Evolutionary conservation across 371 early-diverging fungal species (phyloP).

Genomic region (Batrachochytrium dendrobatidis): DNA sequence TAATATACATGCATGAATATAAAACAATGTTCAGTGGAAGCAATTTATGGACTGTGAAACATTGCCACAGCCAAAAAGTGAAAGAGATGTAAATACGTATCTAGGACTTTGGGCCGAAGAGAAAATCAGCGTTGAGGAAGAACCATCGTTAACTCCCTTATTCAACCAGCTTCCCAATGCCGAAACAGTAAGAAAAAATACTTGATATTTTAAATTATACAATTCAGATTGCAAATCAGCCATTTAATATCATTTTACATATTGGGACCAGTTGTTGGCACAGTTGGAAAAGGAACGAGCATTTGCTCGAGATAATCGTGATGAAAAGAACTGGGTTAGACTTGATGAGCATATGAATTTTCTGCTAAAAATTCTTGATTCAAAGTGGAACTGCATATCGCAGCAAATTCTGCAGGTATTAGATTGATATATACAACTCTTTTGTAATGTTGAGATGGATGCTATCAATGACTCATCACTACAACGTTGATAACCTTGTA

Average conservation of each 20-base stretch:
- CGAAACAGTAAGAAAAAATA: constrained; percentile 23
- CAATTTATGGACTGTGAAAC: constrained; percentile 30
- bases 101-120: constrained; percentile 31
- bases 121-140: constrained; percentile 22
- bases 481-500: background rate
- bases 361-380: constrained; percentile 20
- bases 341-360: constrained; percentile 5
- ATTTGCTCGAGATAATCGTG: constrained; percentile 5
- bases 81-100: constrained; percentile 40
- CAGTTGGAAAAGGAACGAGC: constrained; percentile 8
- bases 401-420: constrained; percentile 35
- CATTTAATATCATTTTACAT: no score
- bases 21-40: constrained; percentile 27
- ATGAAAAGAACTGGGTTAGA: background rate
- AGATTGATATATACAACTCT: background rate
- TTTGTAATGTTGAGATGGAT: background rate
- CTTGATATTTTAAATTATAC: no score
- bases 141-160: constrained; percentile 23
- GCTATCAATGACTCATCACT: background rate
- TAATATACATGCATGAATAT: background rate
- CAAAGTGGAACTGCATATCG: constrained; percentile 34
- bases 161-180: constrained; percentile 23
- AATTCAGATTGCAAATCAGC: no score
- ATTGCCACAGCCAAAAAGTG: constrained; percentile 36
- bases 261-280: constrained; percentile 1